Percentiles rank a stretch among this genome's conserved stretches.
Conservation (phyloP, 768 basidiomycete species). For the Leccinum longicurvipes region DNA sequence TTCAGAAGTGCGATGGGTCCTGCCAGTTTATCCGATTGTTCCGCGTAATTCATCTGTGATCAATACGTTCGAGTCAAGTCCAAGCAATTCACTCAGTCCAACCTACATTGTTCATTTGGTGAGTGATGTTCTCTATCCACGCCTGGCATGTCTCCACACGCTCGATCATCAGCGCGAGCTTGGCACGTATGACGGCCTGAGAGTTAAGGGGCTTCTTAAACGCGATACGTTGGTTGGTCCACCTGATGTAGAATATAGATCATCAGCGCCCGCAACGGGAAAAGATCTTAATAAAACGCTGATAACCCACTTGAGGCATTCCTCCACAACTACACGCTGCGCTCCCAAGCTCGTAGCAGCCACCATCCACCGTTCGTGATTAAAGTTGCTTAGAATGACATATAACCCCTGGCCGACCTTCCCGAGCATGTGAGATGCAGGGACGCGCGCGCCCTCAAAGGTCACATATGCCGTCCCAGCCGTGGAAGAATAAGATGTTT, state of each 20-base stretch:
- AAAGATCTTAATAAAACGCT: neutral
- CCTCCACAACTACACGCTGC: slow-evolving; percentile 82
- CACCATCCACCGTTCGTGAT: slow-evolving; percentile 91
- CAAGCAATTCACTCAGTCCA: neutral
- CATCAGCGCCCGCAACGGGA: slow-evolving; percentile 2
- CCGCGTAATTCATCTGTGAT: slow-evolving; percentile 75
- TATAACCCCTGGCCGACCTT: slow-evolving; percentile 79
- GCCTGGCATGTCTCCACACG: slow-evolving; percentile 82
- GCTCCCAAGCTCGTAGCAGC: slow-evolving; percentile 64
- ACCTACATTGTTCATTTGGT: slow-evolving; percentile 86
- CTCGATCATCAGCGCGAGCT: slow-evolving; percentile 87
- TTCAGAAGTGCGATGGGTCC: slow-evolving; percentile 87
- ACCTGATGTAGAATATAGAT: slow-evolving; percentile 44
- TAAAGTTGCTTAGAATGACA: slow-evolving; percentile 82
- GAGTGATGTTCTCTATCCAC: slow-evolving; percentile 87
- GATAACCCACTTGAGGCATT: slow-evolving; percentile 70
- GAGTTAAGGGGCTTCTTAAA: slow-evolving; percentile 84
- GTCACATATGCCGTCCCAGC: slow-evolving; percentile 89
- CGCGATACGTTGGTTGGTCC: slow-evolving; percentile 84
- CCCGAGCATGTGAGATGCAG: slow-evolving; percentile 85
- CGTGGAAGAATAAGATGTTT: slow-evolving; percentile 87
- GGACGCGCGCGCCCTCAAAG: slow-evolving; percentile 80
- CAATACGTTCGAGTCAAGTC: neutral
- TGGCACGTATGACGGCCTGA: slow-evolving; percentile 85
- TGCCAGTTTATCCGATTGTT: slow-evolving; percentile 84